phyloP scores from a whole-genome alignment of 1,139 yeast genomes.

The Zygoascus meyerae region DNA sequence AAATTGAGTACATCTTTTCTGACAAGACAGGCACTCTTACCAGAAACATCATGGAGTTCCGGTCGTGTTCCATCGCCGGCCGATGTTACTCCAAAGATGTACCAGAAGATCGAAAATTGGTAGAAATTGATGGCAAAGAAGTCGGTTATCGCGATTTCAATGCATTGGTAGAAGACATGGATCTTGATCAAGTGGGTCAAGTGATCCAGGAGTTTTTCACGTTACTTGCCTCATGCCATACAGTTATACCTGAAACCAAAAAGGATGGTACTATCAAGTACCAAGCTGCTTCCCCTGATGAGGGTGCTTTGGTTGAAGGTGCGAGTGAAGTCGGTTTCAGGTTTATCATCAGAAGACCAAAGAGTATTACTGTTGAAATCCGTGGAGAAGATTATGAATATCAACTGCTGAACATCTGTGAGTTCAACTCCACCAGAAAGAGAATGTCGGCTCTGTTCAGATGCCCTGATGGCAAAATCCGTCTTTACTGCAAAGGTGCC shows the following conservation, averaged over 20 bases:
- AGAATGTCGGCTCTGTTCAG: conserved; percentile 95
- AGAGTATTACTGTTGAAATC: conserved; percentile 62
- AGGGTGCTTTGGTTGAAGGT: conserved; percentile 96
- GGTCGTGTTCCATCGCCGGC: conserved; percentile 92
- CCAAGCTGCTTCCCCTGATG: conserved; percentile 99
- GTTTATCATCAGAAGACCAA: conserved; percentile 81
- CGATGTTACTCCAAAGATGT: conserved; percentile 79
- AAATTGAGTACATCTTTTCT: conserved; percentile 88
- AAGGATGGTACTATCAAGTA: conserved; percentile 59
- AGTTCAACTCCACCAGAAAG: conserved; percentile 94
- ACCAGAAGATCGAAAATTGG: conserved; percentile 83
- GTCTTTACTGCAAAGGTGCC: conserved; percentile 94
- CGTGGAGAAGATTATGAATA: conserved; percentile 49
- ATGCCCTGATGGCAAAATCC: conserved; percentile 88
- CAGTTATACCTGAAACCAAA: conserved; percentile 87
- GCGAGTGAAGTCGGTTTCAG: conserved; percentile 85
- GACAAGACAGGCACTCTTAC: conserved; percentile 97
- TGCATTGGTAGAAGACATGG: conserved; percentile 51
- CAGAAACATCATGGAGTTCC: conserved; percentile 92
- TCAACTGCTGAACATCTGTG: conserved; percentile 85
- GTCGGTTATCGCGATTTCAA: conserved; percentile 74
- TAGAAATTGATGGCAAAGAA: conserved; percentile 71
- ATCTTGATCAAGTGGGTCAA: conserved; percentile 44
- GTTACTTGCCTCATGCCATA: conserved; percentile 86
- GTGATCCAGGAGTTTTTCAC: conserved; percentile 79